phyloP scores from a whole-genome alignment of 108 stramenopile species.

The Schizochytrium sp. region DNA sequence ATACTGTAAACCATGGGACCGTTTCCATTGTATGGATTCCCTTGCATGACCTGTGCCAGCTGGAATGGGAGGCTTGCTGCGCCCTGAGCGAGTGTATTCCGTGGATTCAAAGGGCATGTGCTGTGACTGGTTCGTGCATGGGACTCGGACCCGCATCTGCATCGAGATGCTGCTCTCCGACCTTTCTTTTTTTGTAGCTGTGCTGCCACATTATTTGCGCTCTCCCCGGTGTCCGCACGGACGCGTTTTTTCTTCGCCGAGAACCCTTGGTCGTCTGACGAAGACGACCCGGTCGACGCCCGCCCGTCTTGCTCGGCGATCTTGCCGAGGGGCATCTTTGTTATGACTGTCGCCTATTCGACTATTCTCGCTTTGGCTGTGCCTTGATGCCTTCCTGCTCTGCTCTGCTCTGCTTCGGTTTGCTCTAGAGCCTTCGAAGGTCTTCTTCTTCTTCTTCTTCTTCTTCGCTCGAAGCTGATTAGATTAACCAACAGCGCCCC shows the following conservation, averaged over 20 bases:
- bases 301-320: not conserved
- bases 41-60: not conserved
- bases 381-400: not conserved
- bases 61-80: not conserved
- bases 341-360: not conserved
- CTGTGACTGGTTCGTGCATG: slow-evolving; percentile 21
- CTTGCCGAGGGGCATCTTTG: not conserved
- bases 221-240: not conserved
- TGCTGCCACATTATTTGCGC: not conserved
- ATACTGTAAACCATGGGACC: not conserved
- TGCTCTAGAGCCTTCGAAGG: too few relatives aligned
- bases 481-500: too few relatives aligned
- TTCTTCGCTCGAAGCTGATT: too few relatives aligned
- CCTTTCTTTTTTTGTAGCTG: slow-evolving; percentile 1
- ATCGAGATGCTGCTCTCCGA: not conserved
- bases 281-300: not conserved
- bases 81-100: not conserved
- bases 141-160: not conserved
- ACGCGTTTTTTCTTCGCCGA: not conserved
- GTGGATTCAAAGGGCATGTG: slow-evolving; percentile 3
- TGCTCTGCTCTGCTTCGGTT: not conserved
- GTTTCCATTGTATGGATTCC: not conserved
- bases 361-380: not conserved
- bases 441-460: too few relatives aligned
- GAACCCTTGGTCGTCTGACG: not conserved